Base-by-base conservation (phyloP, 345 rosid genomes). In the Nephelium lappaceum region DNA sequence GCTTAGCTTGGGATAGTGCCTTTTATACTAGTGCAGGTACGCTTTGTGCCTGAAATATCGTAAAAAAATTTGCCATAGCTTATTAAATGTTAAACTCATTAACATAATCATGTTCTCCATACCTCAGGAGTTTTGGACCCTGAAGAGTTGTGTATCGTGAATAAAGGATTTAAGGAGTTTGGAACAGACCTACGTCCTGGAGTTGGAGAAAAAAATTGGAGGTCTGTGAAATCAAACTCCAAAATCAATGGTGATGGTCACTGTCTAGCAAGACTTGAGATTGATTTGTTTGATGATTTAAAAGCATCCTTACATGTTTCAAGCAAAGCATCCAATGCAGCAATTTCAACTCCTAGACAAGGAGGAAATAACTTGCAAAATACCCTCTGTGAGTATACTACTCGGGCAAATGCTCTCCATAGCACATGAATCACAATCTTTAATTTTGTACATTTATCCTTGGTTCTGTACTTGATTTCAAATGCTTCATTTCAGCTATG, bases 1-100 rank as follows among this genome's bases (percentile, higher is more conserved):
- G 91, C 65, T 84, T 89, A 70, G 84, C 92, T 61, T 89, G 91
- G 91, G 92, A 89, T 73, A 82, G 39, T 21, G 87, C 89, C 64
- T 89, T 89, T 45, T 80, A 87, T 19, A 81, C 87, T 8, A 84
- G 77, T 71, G 78, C 82, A 81, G 90, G 92, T 89, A 67, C 57
- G 77, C 19, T 69, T 41, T 31, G n/a, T 5, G 47, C 10, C 12
- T n/a, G 3, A 21, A 41, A 25, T 31, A 74, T 73, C n/a, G 31
- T 16, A 3, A 25, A 1, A 27, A 3, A 25, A 19, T 10, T 62
- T 15, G 2, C 18, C 31, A 10, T 42, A 23, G 21, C 42, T 6
- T 27, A 31, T 18, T 18, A 2, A 6, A 42, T 14, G 38, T 5
- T 10, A 0, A 25, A 23, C 5, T 39, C 64, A 11, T 16, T 42